Evolutionary conservation across 768 basidiomycete genomes (phyloP), one percentile per base, ranked within the genome.

Genomic region (Boletus vermiculosoides): DNA sequence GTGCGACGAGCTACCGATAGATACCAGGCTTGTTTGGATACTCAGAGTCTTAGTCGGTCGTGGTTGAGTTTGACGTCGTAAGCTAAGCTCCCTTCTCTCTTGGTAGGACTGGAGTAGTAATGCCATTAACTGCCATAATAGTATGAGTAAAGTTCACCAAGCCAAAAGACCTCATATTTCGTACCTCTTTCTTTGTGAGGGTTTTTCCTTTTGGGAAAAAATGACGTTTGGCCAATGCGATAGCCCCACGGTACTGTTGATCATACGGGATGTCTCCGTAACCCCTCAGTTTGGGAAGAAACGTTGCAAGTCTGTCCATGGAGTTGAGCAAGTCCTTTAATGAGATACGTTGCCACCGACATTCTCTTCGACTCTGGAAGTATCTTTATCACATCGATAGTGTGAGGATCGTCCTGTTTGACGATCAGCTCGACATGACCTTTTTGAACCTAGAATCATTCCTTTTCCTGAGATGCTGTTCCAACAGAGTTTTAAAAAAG

Each of bases 221-320:
- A 36, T 70, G 65, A 1, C 68, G 69, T 45, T 65, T 65, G 40
- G 69, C 67, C 15, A 70, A 47, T 3, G 69, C 69, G 10, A 71
- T 59, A 4, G 67, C 64, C 9, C 65, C 69, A 36, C 63, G 67
- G 34, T 70, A 70, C 45, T 71, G 60, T 45, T 59, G 52, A 15
- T 63, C 61, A 13, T 69, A 69, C 8, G 67, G 63, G 3, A 71
- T 59, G 36, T 71, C 56, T 9, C 67, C 69, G 15, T 67, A 71
- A 31, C 67, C 70, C 45, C 67, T 62, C 30, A 70, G 40, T 37
- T 71, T 71, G 1, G 67, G 69, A 50, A 70, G 63, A 41, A 71
- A 69, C 5, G 61, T 48, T 11, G 65, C 59, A 16, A 71, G 65
- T 54, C 69, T 70, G 50, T 55, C 20, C 41, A 40, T 9, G 9